Evolutionary conservation across 164 flowering plant genomes (phyloP), one percentile per base, ranked within the genome.

Genomic region (Aristolochia fimbriata): DNA sequence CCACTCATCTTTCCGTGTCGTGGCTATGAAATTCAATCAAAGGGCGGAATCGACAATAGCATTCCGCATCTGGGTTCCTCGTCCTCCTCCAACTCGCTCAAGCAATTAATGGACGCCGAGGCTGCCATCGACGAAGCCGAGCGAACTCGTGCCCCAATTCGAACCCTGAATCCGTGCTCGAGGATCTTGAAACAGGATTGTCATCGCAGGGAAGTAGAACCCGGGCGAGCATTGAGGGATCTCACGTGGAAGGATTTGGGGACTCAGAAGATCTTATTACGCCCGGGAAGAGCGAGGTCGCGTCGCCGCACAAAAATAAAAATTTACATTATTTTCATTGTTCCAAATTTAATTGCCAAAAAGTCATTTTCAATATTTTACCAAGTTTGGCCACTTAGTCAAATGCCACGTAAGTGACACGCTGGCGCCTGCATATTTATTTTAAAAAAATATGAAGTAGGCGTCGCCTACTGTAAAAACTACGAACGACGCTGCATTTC

Each of bases 251-350:
- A 52, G 30, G 30, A 22, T 20, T 27, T 22, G 4, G 23, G 63
- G 56, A 25, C 58, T 15, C 70, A 55, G 78, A 71, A 61, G 81
- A 82, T 27, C 74, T 71, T 63, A 55, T 66, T 43, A 61, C 62
- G 65, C 74, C 27, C 83, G 77, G 25, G 65, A 59, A 0, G 81
- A 78, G 72, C 63, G n/a, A n/a, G n/a, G n/a, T n/a, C n/a, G n/a
- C n/a, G n/a, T n/a, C n/a, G n/a, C n/a, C n/a, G n/a, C n/a, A n/a
- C n/a, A n/a, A n/a, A n/a, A n/a, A n/a, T n/a, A n/a, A n/a, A n/a
- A n/a, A n/a, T n/a, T n/a, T n/a, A n/a, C n/a, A n/a, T n/a, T n/a
- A n/a, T n/a, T n/a, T n/a, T n/a, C n/a, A n/a, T n/a, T n/a, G n/a
- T n/a, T n/a, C n/a, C n/a, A n/a, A n/a, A n/a, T n/a, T n/a, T n/a